Percentiles rank a stretch among this genome's conserved stretches.
Evolutionary conservation across 169 alveolate species (phyloP).

Genomic region (Plasmodium fragile): DNA sequence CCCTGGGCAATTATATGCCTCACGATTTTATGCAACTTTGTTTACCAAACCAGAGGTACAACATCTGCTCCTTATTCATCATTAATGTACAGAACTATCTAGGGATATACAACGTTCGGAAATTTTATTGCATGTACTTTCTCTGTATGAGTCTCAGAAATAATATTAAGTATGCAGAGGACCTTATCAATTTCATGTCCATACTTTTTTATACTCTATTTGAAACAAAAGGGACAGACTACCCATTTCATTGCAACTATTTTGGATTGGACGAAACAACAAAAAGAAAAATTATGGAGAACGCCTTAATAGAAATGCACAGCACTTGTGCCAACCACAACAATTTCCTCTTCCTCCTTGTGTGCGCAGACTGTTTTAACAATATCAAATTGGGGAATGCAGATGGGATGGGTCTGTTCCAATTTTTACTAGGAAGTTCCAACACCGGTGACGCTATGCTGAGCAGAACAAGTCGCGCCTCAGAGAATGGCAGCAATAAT

Average conservation of each 20-base stretch:
- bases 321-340: neutral
- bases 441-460: neutral
- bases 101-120: slow-evolving; percentile 72
- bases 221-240: slow-evolving; percentile 13
- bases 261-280: slow-evolving; percentile 2
- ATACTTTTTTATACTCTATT: slow-evolving; percentile 37
- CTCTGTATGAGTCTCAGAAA: slow-evolving; percentile 51
- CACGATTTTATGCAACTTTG: slow-evolving; percentile 66
- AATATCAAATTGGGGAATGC: neutral
- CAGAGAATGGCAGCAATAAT: neutral
- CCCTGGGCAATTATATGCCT: slow-evolving; percentile 59
- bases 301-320: neutral
- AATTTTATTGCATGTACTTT: slow-evolving; percentile 75
- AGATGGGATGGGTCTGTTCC: slow-evolving; percentile 6
- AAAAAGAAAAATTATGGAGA: neutral
- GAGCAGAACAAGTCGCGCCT: neutral
- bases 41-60: slow-evolving; percentile 19
- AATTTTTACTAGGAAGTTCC: neutral
- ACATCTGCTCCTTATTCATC: slow-evolving; percentile 61
- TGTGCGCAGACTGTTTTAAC: slow-evolving; percentile 27
- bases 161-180: slow-evolving; percentile 38
- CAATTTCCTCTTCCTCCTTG: slow-evolving; percentile 27
- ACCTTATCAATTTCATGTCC: slow-evolving; percentile 32
- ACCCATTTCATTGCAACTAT: slow-evolving; percentile 51
- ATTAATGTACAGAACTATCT: slow-evolving; percentile 73